Evolutionary conservation across 2,329 filamentous ascomycete genomes (phyloP).

Genomic region (Cladophialophora immunda): DNA sequence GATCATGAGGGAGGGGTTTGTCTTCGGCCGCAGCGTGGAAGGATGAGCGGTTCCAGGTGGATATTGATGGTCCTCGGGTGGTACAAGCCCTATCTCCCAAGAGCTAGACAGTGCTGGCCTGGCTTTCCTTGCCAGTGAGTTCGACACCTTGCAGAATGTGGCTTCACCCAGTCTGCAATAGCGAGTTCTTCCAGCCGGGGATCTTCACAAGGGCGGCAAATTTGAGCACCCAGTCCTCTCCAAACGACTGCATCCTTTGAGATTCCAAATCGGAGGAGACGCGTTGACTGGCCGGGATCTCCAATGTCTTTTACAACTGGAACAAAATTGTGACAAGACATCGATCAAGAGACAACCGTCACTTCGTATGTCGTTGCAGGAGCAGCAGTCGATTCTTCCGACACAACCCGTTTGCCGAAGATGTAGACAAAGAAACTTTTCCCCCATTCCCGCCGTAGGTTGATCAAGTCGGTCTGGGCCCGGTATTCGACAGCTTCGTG

Average conservation of each 20-base stretch:
- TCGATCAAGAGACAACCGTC: background rate
- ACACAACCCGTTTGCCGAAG: background rate
- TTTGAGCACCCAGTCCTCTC: background rate
- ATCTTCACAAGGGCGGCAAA: background rate
- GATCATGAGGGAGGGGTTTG: background rate
- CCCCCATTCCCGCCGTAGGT: background rate
- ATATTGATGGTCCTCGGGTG: background rate
- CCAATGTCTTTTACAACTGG: background rate
- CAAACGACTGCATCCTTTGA: background rate
- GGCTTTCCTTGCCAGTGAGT: background rate
- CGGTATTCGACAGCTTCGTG: background rate
- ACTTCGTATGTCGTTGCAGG: background rate
- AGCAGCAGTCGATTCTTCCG: background rate
- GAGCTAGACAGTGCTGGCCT: background rate
- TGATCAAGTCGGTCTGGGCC: background rate
- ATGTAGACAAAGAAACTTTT: background rate
- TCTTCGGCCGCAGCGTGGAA: background rate
- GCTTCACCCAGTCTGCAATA: background rate
- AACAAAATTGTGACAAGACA: background rate
- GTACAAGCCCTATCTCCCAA: background rate
- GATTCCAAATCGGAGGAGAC: background rate
- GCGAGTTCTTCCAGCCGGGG: background rate
- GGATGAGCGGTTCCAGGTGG: too few species aligned
- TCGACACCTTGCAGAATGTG: background rate
- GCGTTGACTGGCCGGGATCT: background rate